phyloP scores from a whole-genome alignment of 345 rosid species.

The Gynandropsis gynandra region DNA sequence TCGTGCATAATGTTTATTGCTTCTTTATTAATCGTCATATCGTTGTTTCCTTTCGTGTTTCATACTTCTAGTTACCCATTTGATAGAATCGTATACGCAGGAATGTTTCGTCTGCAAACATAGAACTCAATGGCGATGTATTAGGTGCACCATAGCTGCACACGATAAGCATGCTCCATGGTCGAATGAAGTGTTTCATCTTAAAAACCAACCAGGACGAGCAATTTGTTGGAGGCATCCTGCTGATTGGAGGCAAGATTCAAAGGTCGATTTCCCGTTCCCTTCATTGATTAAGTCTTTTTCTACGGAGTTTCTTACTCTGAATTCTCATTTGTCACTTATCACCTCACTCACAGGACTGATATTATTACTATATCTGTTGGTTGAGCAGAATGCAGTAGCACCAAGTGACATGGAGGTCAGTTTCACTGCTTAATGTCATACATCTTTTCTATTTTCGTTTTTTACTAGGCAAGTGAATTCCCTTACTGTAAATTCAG shows the following conservation, averaged over 20 bases:
- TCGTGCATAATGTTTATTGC: too few relatives aligned
- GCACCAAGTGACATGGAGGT: slow-evolving; percentile 66
- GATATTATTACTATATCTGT: slow-evolving; percentile 35
- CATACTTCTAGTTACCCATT: slow-evolving; percentile 9
- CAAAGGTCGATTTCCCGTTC: slow-evolving; percentile 58
- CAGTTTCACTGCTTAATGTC: slow-evolving; percentile 29
- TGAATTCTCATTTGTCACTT: slow-evolving; percentile 9
- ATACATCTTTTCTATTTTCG: neutral
- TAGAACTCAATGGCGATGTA: slow-evolving; percentile 63
- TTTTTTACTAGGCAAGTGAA: slow-evolving; percentile 4
- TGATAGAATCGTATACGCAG: slow-evolving; percentile 30
- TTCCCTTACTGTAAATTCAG: slow-evolving; percentile 29
- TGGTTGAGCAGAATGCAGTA: slow-evolving; percentile 74
- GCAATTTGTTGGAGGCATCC: slow-evolving; percentile 96
- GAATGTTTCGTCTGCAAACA: slow-evolving; percentile 70
- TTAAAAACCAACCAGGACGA: slow-evolving; percentile 47
- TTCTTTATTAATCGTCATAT: too few relatives aligned
- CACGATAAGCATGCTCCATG: slow-evolving; percentile 83
- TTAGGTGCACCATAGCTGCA: slow-evolving; percentile 56
- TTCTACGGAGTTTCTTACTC: slow-evolving; percentile 4
- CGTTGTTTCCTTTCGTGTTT: slow-evolving; percentile 1
- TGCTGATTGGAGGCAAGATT: slow-evolving; percentile 55
- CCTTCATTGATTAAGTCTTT: slow-evolving; percentile 32
- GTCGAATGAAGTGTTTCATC: slow-evolving; percentile 52
- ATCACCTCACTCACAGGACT: slow-evolving; percentile 71